A percentile compares a stretch with the other conserved stretches of the same genome.
Conservation (phyloP, 139 green algal species). For the Penium margaritaceum region DNA sequence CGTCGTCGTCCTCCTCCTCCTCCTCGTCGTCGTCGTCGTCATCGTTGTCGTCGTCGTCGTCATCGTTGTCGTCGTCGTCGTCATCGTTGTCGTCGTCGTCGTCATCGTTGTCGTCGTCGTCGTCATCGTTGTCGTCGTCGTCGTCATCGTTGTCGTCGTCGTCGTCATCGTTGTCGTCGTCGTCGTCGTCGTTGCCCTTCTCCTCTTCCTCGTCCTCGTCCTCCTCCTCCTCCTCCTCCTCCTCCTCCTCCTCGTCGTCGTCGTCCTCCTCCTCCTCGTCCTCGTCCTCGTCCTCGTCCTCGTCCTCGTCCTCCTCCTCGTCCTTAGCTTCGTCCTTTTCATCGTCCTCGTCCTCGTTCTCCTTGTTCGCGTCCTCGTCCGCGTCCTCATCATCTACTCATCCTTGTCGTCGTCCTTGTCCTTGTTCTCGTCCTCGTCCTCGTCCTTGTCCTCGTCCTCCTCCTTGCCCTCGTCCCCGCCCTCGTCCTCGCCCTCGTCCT, state of each 20-base stretch:
- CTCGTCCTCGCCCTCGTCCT: too few relatives aligned
- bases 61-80: not conserved
- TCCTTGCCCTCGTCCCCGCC: too few relatives aligned
- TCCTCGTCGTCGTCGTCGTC: not conserved
- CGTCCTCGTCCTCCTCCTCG: not conserved
- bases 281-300: not conserved
- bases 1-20: not conserved
- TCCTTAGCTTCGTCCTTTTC: not conserved
- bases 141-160: too few relatives aligned
- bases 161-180: too few relatives aligned
- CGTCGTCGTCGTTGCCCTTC: too few relatives aligned
- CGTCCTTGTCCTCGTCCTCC: too few relatives aligned
- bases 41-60: not conserved
- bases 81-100: too few relatives aligned
- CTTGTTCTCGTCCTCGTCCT: too few relatives aligned
- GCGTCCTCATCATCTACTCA: too few relatives aligned
- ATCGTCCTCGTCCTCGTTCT: not conserved
- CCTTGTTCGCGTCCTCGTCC: not conserved
- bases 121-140: too few relatives aligned
- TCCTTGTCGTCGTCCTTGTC: too few relatives aligned
- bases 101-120: too few relatives aligned
- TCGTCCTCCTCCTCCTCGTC: not conserved
- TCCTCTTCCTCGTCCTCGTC: constrained; percentile 1
- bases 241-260: not conserved
- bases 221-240: not conserved